Conservation (phyloP, 768 basidiomycete genomes). For the Mycena olivaceomarginata region DNA sequence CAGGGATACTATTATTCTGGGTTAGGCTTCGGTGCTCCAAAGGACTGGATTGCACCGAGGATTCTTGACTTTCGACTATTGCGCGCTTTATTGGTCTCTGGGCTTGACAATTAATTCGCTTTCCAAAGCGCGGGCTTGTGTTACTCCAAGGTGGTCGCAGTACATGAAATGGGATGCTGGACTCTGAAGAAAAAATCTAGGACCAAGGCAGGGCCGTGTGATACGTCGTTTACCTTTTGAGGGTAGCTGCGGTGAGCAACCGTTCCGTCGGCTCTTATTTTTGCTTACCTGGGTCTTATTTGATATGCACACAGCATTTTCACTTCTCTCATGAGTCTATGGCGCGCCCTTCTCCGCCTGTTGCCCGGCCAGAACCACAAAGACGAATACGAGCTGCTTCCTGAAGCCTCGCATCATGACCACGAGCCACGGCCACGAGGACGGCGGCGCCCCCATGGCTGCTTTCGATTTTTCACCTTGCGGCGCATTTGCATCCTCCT, state of each 20-base stretch:
- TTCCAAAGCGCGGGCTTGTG: background rate
- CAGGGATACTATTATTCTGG: background rate
- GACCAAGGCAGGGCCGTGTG: background rate
- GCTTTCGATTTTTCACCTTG: slow-evolving; percentile 48
- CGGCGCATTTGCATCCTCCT: slow-evolving; percentile 53
- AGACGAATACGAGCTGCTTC: slow-evolving; percentile 42
- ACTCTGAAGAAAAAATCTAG: background rate
- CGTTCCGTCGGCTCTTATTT: slow-evolving; percentile 3
- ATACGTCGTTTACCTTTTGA: background rate
- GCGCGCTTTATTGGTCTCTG: background rate
- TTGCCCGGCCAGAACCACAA: slow-evolving; percentile 14
- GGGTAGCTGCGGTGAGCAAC: slow-evolving; percentile 18
- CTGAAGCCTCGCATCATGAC: slow-evolving; percentile 37
- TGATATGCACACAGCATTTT: slow-evolving; percentile 6
- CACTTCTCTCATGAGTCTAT: slow-evolving; percentile 35
- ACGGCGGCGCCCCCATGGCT: slow-evolving; percentile 30
- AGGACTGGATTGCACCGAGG: background rate
- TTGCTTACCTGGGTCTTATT: background rate
- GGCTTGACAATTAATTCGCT: background rate
- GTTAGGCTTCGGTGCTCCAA: background rate
- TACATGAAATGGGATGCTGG: background rate
- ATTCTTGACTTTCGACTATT: background rate
- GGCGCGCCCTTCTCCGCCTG: slow-evolving; percentile 31
- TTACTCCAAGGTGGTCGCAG: background rate
- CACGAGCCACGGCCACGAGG: slow-evolving; percentile 28